Evolutionary conservation across 129 eudicot species (phyloP).

Genomic region (Saussurea involucrata): DNA sequence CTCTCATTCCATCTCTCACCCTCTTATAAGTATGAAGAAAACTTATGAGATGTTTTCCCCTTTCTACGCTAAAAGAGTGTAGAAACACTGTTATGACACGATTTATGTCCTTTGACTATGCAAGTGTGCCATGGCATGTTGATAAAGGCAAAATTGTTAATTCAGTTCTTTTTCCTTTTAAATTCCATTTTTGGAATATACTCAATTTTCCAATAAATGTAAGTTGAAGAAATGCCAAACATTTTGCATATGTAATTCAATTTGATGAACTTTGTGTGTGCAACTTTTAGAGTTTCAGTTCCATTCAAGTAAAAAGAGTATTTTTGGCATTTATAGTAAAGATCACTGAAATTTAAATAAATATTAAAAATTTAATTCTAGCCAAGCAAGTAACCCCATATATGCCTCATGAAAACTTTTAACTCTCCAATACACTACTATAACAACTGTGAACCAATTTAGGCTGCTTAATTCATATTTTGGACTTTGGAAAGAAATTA

Average conservation of each 20-base stretch:
- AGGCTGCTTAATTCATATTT: not conserved
- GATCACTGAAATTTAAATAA: not conserved
- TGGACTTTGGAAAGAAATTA: not conserved
- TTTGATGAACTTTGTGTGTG: not conserved
- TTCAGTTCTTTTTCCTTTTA: not conserved
- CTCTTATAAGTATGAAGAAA: not conserved
- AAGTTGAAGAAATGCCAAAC: not conserved
- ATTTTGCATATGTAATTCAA: not conserved
- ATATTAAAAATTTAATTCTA: not conserved
- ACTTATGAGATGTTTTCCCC: not conserved
- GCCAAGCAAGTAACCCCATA: not conserved
- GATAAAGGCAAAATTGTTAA: not conserved
- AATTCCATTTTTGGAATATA: not conserved
- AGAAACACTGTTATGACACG: not conserved
- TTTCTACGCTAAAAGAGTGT: not conserved
- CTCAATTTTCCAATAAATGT: not conserved
- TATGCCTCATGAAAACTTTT: not conserved
- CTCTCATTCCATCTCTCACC: not conserved
- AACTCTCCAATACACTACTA: not conserved
- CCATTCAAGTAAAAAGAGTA: not conserved
- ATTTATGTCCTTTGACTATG: not conserved
- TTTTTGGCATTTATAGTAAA: not conserved
- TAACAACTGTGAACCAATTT: not conserved
- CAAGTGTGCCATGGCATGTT: not conserved
- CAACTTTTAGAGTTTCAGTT: not conserved